Conservation (phyloP, 176 grass and related monocot genomes). For the Canna indica region DNA sequence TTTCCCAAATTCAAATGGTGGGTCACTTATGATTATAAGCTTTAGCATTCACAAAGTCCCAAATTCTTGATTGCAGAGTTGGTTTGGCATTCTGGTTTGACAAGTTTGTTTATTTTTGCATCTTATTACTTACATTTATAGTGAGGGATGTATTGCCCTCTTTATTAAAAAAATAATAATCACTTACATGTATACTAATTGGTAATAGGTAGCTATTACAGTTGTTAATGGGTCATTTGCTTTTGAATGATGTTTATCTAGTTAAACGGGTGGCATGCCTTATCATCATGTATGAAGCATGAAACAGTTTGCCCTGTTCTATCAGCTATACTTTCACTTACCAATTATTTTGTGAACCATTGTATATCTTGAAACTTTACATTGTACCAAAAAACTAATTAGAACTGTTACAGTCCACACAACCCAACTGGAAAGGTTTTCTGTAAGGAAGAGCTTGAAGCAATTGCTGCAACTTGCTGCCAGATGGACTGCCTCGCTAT, state of each 20-base stretch:
- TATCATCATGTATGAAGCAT: background rate
- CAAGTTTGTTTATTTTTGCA: background rate
- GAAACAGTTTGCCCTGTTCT: background rate
- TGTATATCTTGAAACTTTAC: background rate
- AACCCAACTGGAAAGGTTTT: conserved; percentile 95
- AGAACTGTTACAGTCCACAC: conserved; percentile 50
- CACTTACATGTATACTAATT: background rate
- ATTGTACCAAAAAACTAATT: conserved; percentile 21
- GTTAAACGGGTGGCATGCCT: background rate
- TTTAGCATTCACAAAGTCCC: too few relatives aligned
- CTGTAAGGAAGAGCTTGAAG: conserved; percentile 48
- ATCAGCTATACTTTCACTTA: background rate
- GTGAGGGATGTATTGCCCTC: too few relatives aligned
- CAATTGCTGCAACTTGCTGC: conserved; percentile 49
- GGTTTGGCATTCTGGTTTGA: too few relatives aligned
- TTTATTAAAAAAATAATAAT: too few relatives aligned
- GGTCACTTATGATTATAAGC: too few relatives aligned
- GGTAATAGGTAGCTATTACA: background rate
- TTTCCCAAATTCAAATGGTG: too few relatives aligned
- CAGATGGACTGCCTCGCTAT: conserved; percentile 66
- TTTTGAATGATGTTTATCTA: background rate
- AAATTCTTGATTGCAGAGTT: too few relatives aligned
- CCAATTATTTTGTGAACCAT: background rate
- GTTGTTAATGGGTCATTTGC: background rate
- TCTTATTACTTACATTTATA: background rate